Evolutionary conservation across 169 alveolate species (phyloP).

Genomic region (Eimeria maxima): DNA sequence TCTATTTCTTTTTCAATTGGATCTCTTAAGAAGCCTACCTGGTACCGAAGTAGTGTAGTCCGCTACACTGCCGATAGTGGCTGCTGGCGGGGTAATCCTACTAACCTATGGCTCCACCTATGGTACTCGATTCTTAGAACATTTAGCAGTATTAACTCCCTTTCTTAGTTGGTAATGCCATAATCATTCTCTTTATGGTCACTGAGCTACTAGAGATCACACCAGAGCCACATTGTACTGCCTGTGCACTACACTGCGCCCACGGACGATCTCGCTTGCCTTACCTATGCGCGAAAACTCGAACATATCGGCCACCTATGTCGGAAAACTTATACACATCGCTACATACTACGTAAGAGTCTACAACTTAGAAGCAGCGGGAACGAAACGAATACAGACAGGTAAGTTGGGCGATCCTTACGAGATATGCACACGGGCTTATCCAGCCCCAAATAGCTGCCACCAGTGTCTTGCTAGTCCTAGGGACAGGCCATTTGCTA

Average conservation of each 20-base stretch:
- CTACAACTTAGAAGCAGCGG: neutral
- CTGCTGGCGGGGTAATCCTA: too few species aligned
- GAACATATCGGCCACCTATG: neutral
- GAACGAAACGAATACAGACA: conserved; percentile 18
- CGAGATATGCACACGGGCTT: conserved; percentile 18
- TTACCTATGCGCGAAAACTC: neutral
- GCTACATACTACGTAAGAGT: neutral
- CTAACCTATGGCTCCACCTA: too few species aligned
- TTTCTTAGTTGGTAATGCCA: too few species aligned
- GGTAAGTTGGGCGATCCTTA: neutral
- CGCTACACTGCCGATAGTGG: too few species aligned
- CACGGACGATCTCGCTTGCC: neutral
- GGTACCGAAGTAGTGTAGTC: too few species aligned
- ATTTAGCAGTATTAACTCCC: too few species aligned
- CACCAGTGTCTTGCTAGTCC: conserved; percentile 21
- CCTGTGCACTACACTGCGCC: neutral
- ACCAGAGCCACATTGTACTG: too few species aligned
- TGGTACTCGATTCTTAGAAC: too few species aligned
- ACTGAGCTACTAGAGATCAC: too few species aligned
- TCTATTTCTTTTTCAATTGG: too few species aligned
- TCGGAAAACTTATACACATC: neutral
- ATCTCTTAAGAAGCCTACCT: too few species aligned
- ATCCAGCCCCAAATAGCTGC: conserved; percentile 22
- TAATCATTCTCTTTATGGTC: too few species aligned
- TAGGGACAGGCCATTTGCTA: neutral